These are phyloP conservation scores for Rosellinia necatrix DNA, from an alignment of 2,329 filamentous ascomycete species.

Conservation along the genomic window DNA sequence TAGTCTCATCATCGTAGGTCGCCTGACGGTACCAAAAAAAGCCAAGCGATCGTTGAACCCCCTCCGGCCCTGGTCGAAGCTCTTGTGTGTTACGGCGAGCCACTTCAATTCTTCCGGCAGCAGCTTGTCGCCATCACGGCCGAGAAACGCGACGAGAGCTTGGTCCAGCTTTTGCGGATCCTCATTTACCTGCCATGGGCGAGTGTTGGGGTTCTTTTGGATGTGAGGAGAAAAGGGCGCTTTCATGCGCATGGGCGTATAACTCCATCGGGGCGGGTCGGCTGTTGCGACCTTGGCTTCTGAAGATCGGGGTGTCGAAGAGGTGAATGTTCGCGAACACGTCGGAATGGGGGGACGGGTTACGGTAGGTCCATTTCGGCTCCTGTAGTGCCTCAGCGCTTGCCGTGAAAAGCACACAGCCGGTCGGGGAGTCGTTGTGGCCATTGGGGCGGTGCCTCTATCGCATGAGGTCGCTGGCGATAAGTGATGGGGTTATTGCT, in stretches of 20 bases:
- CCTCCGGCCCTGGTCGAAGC: slow-evolving; percentile 91
- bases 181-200: slow-evolving; percentile 72
- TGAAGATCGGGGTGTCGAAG: slow-evolving; percentile 25
- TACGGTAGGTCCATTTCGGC: slow-evolving; percentile 21
- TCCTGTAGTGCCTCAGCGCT: slow-evolving; percentile 39
- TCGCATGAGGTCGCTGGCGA: slow-evolving; percentile 3
- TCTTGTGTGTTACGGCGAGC: slow-evolving; percentile 97
- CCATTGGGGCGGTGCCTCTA: slow-evolving; percentile 36
- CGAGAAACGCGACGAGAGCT: slow-evolving; percentile 78
- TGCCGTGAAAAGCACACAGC: slow-evolving; percentile 41
- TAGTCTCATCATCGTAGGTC: slow-evolving; percentile 16
- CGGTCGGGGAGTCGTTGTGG: slow-evolving; percentile 43
- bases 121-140: slow-evolving; percentile 70
- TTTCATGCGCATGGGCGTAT: slow-evolving; percentile 72
- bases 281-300: slow-evolving; percentile 19
- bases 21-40: slow-evolving; percentile 70
- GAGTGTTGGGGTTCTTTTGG: slow-evolving; percentile 57
- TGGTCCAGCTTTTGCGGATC: slow-evolving; percentile 75
- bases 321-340: slow-evolving; percentile 33
- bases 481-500: neutral
- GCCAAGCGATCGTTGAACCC: slow-evolving; percentile 93
- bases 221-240: slow-evolving; percentile 68
- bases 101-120: slow-evolving; percentile 93
- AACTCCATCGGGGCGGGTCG: slow-evolving; percentile 66
- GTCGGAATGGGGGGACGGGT: slow-evolving; percentile 22